Conservation (phyloP, 2,329 filamentous ascomycete species). For the Cladosporium sp. region DNA sequence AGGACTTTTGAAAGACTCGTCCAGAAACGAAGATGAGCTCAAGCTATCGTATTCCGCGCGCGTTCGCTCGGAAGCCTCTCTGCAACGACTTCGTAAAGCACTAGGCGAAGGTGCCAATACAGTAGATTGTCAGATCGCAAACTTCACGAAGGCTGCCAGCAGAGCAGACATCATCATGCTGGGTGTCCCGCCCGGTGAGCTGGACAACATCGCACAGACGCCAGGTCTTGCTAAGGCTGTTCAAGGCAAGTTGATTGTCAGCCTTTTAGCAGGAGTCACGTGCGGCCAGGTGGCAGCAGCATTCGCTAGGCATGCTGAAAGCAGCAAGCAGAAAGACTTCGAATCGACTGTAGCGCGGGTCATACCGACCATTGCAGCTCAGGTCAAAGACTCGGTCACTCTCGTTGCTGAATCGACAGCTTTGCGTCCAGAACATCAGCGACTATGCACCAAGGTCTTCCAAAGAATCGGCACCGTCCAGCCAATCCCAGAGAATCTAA, state of each 20-base stretch:
- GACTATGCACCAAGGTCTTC: conserved; percentile 6
- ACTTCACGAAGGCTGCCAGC: conserved; percentile 10
- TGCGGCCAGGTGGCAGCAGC: conserved; percentile 16
- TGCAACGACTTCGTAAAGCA: conserved; percentile 11
- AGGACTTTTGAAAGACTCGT: conserved; percentile 7
- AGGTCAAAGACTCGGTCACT: conserved; percentile 19
- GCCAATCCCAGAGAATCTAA: conserved; percentile 20
- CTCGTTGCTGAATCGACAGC: conserved; percentile 20
- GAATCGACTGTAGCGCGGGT: conserved; percentile 14
- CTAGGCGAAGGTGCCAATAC: conserved; percentile 3
- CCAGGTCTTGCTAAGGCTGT: conserved; percentile 14
- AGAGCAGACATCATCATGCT: conserved; percentile 19
- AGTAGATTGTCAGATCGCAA: conserved; percentile 12
- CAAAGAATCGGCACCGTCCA: conserved; percentile 17
- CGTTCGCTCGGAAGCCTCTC: conserved; percentile 13
- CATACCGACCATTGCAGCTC: conserved; percentile 22
- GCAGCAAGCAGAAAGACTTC: conserved; percentile 8
- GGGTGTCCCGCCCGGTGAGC: conserved; percentile 18
- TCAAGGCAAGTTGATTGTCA: conserved; percentile 19
- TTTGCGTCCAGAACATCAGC: background rate
- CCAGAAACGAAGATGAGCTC: conserved; percentile 5
- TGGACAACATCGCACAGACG: conserved; percentile 12
- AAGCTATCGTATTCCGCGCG: conserved; percentile 15
- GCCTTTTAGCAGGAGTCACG: conserved; percentile 21
- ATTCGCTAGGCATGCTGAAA: background rate